These are phyloP conservation scores for Annulohypoxylon stygium DNA, from an alignment of 495 filamentous ascomycete species.

Conservation along the genomic window DNA sequence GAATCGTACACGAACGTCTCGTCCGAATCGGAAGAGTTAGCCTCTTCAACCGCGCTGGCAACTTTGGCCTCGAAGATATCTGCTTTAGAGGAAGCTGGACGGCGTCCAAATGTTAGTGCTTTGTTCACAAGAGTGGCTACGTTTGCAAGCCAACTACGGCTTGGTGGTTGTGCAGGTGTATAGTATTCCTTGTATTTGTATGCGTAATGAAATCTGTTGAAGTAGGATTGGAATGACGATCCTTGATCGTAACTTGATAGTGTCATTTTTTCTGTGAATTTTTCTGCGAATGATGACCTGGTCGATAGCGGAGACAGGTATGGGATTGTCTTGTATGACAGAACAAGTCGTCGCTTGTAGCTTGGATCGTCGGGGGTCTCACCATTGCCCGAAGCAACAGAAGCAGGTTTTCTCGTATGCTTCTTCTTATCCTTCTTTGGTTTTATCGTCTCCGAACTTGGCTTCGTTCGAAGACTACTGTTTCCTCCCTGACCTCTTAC, in stretches of 20 bases:
- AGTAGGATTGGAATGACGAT: slow-evolving; percentile 49
- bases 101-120: slow-evolving; percentile 64
- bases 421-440: slow-evolving; percentile 94
- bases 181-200: neutral
- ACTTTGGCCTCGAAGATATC: slow-evolving; percentile 98
- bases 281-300: neutral
- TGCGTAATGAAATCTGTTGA: slow-evolving; percentile 16
- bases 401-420: slow-evolving; percentile 78
- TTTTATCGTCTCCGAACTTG: slow-evolving; percentile 92
- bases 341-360: slow-evolving; percentile 53
- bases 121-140: slow-evolving; percentile 57
- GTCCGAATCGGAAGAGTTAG: slow-evolving; percentile 95
- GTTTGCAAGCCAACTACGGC: slow-evolving; percentile 45
- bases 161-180: slow-evolving; percentile 27
- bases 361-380: slow-evolving; percentile 60
- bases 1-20: slow-evolving; percentile 99
- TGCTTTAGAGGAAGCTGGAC: slow-evolving; percentile 89
- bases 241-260: slow-evolving; percentile 55
- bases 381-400: slow-evolving; percentile 79
- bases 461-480: slow-evolving; percentile 85
- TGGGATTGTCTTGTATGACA: slow-evolving; percentile 55
- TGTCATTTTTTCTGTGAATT: slow-evolving; percentile 1
- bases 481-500: slow-evolving; percentile 72
- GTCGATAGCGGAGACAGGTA: neutral
- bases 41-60: slow-evolving; percentile 91